These are phyloP conservation scores for Zymoseptoria passerinii DNA, from an alignment of 2,329 filamentous ascomycete genomes.

Conservation along the genomic window DNA sequence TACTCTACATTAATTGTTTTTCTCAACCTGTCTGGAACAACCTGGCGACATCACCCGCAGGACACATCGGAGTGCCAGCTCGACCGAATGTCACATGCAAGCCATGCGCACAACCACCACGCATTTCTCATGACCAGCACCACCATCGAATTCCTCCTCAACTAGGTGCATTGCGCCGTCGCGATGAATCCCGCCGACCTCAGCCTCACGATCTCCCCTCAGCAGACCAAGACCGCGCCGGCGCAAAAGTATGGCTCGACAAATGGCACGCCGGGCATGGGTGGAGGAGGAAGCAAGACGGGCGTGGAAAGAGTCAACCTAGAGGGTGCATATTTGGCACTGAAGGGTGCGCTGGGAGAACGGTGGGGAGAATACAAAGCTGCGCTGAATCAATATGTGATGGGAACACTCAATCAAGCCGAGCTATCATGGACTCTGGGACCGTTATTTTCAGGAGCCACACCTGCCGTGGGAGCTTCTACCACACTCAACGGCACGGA, in stretches of 20 bases:
- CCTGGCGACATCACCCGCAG: neutral
- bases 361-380: slow-evolving; percentile 55
- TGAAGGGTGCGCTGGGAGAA: slow-evolving; percentile 52
- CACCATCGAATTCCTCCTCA: neutral
- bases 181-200: slow-evolving; percentile 31
- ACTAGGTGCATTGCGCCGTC: neutral
- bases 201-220: slow-evolving; percentile 15
- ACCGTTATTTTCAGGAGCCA: slow-evolving; percentile 33
- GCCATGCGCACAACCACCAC: neutral
- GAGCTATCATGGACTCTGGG: slow-evolving; percentile 51
- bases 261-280: slow-evolving; percentile 27
- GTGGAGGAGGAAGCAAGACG: slow-evolving; percentile 26
- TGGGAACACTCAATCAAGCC: slow-evolving; percentile 53
- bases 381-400: slow-evolving; percentile 47
- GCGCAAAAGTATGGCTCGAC: slow-evolving; percentile 36
- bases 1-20: no score
- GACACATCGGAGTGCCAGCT: neutral
- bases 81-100: neutral
- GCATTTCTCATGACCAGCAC: neutral
- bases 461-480: neutral
- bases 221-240: slow-evolving; percentile 21
- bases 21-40: neutral
- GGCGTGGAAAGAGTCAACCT: slow-evolving; percentile 54
- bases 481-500: neutral
- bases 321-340: slow-evolving; percentile 53